phyloP scores from a whole-genome alignment of 2,329 filamentous ascomycete genomes.

The Fusarium poae region DNA sequence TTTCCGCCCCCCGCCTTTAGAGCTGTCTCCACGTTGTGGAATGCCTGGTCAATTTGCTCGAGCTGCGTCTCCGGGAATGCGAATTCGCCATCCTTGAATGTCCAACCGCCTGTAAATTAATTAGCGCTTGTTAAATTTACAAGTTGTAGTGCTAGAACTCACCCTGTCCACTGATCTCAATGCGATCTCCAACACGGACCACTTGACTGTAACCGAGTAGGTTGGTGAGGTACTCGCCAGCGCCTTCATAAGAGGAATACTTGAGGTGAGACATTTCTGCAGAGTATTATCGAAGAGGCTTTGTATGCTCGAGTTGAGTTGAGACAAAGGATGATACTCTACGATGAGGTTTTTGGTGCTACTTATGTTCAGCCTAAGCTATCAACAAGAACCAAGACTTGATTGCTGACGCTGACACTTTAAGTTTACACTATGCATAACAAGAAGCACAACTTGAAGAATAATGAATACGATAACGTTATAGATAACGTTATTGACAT shows the following conservation, averaged over 20 bases:
- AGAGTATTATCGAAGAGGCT: fast-evolving
- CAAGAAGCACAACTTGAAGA: not conserved
- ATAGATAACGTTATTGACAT: not conserved
- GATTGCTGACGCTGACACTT: not conserved
- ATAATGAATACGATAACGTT: not conserved
- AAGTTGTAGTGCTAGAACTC: not conserved
- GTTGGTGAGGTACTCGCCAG: constrained; percentile 50
- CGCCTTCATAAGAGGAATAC: constrained; percentile 49
- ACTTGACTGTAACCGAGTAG: constrained; percentile 60
- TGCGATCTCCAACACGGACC: constrained; percentile 61
- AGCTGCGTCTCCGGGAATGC: constrained; percentile 54
- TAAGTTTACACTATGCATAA: not conserved
- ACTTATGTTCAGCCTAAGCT: not conserved
- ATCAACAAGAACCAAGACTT: not conserved
- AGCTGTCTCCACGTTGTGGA: constrained; percentile 65
- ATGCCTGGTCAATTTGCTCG: constrained; percentile 63
- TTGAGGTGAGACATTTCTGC: constrained; percentile 49
- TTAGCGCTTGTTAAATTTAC: not conserved
- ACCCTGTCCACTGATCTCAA: constrained; percentile 64
- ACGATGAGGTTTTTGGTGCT: not conserved
- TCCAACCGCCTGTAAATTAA: constrained; percentile 49
- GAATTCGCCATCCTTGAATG: constrained; percentile 41
- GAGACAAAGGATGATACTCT: no score
- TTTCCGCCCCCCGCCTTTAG: constrained; percentile 65
- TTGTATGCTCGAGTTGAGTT: fast-evolving